Evolutionary conservation across 192 early-diverging fungal genomes (phyloP).

Genomic region (Backusella luteola): DNA sequence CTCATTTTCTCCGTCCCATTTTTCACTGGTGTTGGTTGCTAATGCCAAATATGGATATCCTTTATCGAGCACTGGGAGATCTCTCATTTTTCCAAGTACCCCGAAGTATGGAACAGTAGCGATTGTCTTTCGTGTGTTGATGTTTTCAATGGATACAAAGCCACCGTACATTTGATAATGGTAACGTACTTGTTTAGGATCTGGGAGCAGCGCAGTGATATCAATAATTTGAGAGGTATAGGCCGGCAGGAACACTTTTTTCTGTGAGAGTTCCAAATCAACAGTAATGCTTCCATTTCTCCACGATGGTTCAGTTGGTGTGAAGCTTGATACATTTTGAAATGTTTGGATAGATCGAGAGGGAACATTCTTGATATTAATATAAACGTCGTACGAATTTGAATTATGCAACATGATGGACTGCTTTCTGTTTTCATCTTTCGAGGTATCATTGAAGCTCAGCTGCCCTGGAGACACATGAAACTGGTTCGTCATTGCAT

Average conservation of each 20-base stretch:
- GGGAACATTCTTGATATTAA: conserved; percentile 35
- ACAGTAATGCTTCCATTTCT: conserved; percentile 9
- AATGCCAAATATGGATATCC: conserved; percentile 17
- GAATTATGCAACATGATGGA: conserved; percentile 43
- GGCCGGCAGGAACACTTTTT: conserved; percentile 12
- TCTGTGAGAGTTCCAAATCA: background rate
- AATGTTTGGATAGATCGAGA: conserved; percentile 42
- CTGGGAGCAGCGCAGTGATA: conserved; percentile 23
- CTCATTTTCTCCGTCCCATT: background rate
- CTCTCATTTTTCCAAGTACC: conserved; percentile 40
- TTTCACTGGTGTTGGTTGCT: background rate
- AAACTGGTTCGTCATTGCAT: conserved; percentile 36
- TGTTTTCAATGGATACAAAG: conserved; percentile 30
- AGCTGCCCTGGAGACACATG: conserved; percentile 46
- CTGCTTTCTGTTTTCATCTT: conserved; percentile 27
- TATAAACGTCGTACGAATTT: conserved; percentile 36
- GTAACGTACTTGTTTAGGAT: conserved; percentile 16
- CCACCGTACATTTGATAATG: conserved; percentile 46
- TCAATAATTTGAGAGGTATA: conserved; percentile 3
- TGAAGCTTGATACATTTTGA: conserved; percentile 12
- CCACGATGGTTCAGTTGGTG: conserved; percentile 1
- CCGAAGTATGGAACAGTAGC: conserved; percentile 50
- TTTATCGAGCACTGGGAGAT: conserved; percentile 39
- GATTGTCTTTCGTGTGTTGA: conserved; percentile 14
- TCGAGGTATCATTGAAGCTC: conserved; percentile 51